Evolutionary conservation across 164 flowering plant species (phyloP).

Genomic region (Umbellularia californica): DNA sequence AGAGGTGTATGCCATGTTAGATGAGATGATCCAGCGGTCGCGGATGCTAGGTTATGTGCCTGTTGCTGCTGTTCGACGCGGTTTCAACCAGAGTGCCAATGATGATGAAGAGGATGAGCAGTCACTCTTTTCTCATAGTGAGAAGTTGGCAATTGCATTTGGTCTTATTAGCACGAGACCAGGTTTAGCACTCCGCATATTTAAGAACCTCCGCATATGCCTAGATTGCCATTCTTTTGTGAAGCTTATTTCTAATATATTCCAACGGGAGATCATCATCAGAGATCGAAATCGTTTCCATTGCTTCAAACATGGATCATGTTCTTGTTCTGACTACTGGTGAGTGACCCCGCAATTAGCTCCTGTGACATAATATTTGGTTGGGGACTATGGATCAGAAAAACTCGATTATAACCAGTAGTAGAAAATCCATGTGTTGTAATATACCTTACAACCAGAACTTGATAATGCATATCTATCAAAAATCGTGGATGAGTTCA

Average conservation of each 20-base stretch:
- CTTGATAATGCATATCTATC: no score
- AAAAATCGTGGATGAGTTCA: no score
- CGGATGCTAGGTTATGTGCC: constrained; percentile 48
- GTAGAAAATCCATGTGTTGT: no score
- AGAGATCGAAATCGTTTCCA: constrained; percentile 65
- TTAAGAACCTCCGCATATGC: constrained; percentile 61
- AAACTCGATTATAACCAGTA: no score
- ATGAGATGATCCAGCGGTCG: constrained; percentile 42
- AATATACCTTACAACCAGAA: no score
- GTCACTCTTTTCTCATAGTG: constrained; percentile 50
- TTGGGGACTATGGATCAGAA: no score
- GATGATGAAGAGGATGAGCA: constrained; percentile 53
- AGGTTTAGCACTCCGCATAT: constrained; percentile 39
- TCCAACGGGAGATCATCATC: constrained; percentile 40
- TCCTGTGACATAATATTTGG: no score
- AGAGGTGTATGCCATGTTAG: constrained; percentile 38
- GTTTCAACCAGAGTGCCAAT: constrained; percentile 18
- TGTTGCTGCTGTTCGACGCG: constrained; percentile 22
- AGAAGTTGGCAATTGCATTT: constrained; percentile 58
- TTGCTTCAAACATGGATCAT: constrained; percentile 47
- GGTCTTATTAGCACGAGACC: constrained; percentile 45
- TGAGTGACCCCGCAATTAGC: constrained; percentile 7
- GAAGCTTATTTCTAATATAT: constrained; percentile 40
- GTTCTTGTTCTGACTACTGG: constrained; percentile 65
- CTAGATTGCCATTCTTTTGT: constrained; percentile 60